Base-by-base conservation (phyloP, 2,329 filamentous ascomycete genomes). In the Fusarium solani-melongenae region DNA sequence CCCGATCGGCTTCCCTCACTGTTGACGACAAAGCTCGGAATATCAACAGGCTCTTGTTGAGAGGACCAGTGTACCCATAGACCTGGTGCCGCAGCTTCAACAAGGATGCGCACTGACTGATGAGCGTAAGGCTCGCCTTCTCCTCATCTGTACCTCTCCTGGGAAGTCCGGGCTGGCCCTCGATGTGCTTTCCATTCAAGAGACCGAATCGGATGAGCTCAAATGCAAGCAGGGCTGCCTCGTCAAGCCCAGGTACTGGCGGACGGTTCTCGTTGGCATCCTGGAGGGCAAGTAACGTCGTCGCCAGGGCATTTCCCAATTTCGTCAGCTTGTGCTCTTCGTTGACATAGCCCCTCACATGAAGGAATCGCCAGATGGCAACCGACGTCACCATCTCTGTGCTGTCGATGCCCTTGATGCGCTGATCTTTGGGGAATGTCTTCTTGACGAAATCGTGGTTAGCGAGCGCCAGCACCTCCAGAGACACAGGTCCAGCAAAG, bases 51-150 rank as follows among this genome's bases (percentile, higher is more conserved):
- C 96, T 95, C 82, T 96, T 92, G 86, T 95, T 98, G 2, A 99
- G 88, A 1, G 96, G 96, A 1, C 96, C 96, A 2, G 96, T 98
- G 83, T 98, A 99, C 33, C 96, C 96, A 76, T 96, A 95, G 5
- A 89, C 88, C 76, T 94, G 90, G 81, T 99, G 96, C 34, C 92
- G 90, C 70, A 98, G 87, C 79, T 93, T 94, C 60, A 95, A 89
- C 66, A 98, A 86, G 62, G 93, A 95, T 15, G 95, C 94, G 70
- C 95, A 92, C 41, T 96, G 92, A 75, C 95, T 96, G 77, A 98
- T 91, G 51, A 99, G 88, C 64, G 96, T 88, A 51, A 95, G 91
- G 78, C 92, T 92, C 34, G 89, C 87, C 80, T 93, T 94, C 74
- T 98, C 95, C 44, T 93, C 90, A 5, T 93, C 93, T 80, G 81